Evolutionary conservation across 306 rosid genomes (phyloP), one percentile per base, ranked within the genome.

Genomic region (Luffa aegyptiaca): DNA sequence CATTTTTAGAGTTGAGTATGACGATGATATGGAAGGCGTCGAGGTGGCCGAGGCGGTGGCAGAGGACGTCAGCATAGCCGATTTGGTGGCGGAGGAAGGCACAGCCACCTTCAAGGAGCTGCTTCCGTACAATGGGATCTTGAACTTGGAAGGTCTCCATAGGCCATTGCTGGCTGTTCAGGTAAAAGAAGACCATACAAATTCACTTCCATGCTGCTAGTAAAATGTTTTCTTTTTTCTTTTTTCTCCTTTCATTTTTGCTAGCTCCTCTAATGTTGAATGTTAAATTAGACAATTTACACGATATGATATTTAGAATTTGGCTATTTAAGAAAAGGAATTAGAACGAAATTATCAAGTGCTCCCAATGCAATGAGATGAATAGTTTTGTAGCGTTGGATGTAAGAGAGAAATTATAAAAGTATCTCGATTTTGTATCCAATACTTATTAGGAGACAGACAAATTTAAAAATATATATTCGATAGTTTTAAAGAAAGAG

Each of bases 141-240:
- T 90, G 81, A 95, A 95, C 82, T 86, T 95, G 91, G 97, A 95
- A 75, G 99, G 97, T 51, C 81, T 87, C 80, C 94, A 87, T 3
- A 86, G 94, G 79, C 97, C 99, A 6, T 81, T 95, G 85, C 68
- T 95, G 17, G 90, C 91, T 7, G 46, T 95, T 62, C 99, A 95
- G 99, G 99, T 95, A 87, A 81, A 49, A 26, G 5, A 8, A 63
- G 4, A 35, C 42, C 17, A 11, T 1, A 4, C 41, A 26, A 62
- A 31, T 62, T 12, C 18, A 12, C 7, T 62, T 62, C 0, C 52
- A 39, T 16, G 41, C 69, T 18, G 10, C 3, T 62, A 65, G 12
- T 14, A 65, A 14, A 65, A 61, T 31, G 17, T 20, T 33, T 10
- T 59, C 0, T 26, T 26, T 26, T 26, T n/a, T n/a, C n/a, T n/a